Evolutionary conservation across 1,139 yeast genomes (phyloP), one percentile per base, ranked within the genome.

Genomic region (Protomyces pachydermus): DNA sequence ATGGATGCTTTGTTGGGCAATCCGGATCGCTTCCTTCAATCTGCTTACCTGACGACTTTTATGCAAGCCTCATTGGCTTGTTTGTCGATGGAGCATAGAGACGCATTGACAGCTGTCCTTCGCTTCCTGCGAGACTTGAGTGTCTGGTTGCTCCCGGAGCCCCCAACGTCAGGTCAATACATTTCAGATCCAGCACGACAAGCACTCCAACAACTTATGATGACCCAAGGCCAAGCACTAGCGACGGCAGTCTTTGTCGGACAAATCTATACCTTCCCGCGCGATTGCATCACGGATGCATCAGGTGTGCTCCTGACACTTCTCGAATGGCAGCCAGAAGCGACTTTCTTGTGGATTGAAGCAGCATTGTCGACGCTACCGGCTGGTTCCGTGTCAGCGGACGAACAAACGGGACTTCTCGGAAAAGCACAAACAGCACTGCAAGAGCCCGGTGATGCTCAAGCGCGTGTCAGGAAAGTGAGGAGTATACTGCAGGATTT

Each of bases 61-160:
- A 78, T 85, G 68, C 83, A 85, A 65, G 82, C 88, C 9, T 83
- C 91, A 8, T 72, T 87, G 56, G 78, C 81, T 61, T 82, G 84
- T 32, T 77, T 86, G 69, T 76, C 77, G 32, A 77, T 87, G 54
- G 86, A 84, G 66, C 91, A 89, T 71, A 80, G 80, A 65, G 95
- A 87, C 67, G 87, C 97, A 3, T 78, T 91, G 66, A 78, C 82
- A 54, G 79, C 91, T 1, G 83, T 87, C 28, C 75, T 91, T 65
- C 91, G 90, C 71, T 91, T 84, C 74, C 74, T 90, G 70, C 85
- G 87, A 68, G 97, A 91, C 74, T 79, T 88, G 55, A 76, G 88
- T 48, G 84, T 91, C 18, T 91, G 95, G 91, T 97, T 96, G 0
- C 82, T 87, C 69, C 86, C 82, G 50, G 79, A 82, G 18, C 91